These are phyloP conservation scores for Flaveria brownii DNA, from an alignment of 129 eudicot species.

Conservation along the genomic window DNA sequence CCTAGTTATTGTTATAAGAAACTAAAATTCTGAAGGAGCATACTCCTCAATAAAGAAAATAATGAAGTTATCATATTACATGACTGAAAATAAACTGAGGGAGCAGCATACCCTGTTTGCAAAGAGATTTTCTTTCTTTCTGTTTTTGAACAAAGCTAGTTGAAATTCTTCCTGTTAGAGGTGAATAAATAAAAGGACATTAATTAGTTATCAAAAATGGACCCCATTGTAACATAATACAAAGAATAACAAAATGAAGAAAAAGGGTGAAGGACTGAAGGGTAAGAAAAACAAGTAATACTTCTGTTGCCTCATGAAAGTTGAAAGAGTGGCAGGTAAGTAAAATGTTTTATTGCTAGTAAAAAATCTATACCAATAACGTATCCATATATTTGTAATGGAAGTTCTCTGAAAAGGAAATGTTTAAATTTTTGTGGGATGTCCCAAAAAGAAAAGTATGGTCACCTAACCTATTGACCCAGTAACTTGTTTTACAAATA, in stretches of 20 bases:
- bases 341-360: background rate
- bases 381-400: constrained; percentile 9
- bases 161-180: constrained; percentile 88
- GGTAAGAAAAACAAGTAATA: background rate
- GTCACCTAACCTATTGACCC: constrained; percentile 18
- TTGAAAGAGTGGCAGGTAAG: background rate
- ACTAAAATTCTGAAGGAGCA: background rate
- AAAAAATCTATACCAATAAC: background rate
- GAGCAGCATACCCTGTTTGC: constrained; percentile 84
- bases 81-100: background rate
- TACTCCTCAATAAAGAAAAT: constrained; percentile 6
- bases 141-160: constrained; percentile 91
- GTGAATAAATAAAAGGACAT: background rate
- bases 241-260: background rate
- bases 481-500: background rate
- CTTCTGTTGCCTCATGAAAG: constrained; percentile 1
- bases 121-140: constrained; percentile 87
- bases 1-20: background rate
- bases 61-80: background rate
- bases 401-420: constrained; percentile 16
- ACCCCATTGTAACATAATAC: constrained; percentile 11
- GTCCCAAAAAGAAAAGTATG: background rate
- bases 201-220: background rate
- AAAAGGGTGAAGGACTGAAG: constrained; percentile 10
- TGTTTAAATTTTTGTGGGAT: background rate